A percentile compares a stretch with the other conserved stretches of the same genome.
Conservation (phyloP, 140 eudicot species). For the Bidens hawaiensis region DNA sequence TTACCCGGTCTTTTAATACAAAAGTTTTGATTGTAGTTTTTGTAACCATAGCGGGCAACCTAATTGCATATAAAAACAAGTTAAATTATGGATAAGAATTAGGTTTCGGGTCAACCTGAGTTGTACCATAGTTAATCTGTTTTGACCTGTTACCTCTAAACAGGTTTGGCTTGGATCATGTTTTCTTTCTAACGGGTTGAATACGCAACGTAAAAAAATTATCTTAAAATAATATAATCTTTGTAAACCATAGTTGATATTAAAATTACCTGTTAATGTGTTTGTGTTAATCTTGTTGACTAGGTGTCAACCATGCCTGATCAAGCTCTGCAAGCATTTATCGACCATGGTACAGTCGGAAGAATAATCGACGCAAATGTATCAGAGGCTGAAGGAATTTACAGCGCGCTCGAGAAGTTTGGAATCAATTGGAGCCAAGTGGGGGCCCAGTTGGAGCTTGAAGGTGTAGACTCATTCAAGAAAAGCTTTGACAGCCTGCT, state of each 20-base stretch:
- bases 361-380: conserved; percentile 91
- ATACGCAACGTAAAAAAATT: neutral
- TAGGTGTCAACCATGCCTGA: conserved; percentile 99
- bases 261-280: neutral
- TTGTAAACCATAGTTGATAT: neutral
- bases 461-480: conserved; percentile 97
- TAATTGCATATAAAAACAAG: neutral
- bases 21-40: neutral
- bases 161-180: neutral
- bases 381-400: conserved; percentile 92
- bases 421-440: conserved; percentile 85
- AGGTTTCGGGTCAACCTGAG: neutral
- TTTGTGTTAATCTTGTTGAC: conserved; percentile 6
- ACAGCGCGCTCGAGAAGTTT: conserved; percentile 91
- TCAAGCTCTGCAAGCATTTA: conserved; percentile 88
- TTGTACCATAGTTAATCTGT: neutral
- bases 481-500: conserved; percentile 94
- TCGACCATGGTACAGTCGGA: conserved; percentile 85
- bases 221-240: neutral
- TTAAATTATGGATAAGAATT: neutral
- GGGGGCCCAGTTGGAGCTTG: conserved; percentile 80
- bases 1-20: neutral
- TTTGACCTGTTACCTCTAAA: neutral
- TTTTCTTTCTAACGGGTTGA: neutral
- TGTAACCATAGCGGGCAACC: neutral